Conservation (phyloP, 164 flowering plant species). For the Dillenia turbinata region DNA sequence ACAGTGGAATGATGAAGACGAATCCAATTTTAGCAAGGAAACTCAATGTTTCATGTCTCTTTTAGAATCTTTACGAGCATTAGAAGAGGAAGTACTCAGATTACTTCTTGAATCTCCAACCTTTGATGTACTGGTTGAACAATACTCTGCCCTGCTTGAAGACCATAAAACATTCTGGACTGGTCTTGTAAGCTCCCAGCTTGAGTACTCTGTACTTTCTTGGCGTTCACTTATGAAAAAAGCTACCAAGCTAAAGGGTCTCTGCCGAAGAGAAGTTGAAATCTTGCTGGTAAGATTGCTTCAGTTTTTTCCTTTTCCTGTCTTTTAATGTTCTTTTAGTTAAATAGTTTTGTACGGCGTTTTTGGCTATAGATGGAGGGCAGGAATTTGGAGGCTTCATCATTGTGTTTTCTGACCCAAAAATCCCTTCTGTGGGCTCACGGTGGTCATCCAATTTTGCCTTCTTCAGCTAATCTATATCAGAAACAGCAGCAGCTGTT, state of each 20-base stretch:
- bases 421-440: conserved; percentile 81
- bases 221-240: conserved; percentile 61
- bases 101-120: conserved; percentile 39
- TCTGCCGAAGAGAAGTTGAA: conserved; percentile 40
- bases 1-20: conserved; percentile 64
- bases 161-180: conserved; percentile 63
- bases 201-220: conserved; percentile 33
- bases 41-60: conserved; percentile 21
- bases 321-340: neutral
- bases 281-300: conserved; percentile 38
- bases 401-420: conserved; percentile 27
- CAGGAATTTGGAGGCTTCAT: conserved; percentile 26
- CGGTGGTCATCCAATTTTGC: conserved; percentile 93
- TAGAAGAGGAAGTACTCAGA: conserved; percentile 61
- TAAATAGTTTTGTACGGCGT: neutral
- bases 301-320: neutral
- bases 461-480: conserved; percentile 51
- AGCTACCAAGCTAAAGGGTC: conserved; percentile 29
- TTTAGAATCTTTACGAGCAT: conserved; percentile 34
- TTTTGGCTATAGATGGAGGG: conserved; percentile 33
- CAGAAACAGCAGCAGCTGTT: conserved; percentile 44
- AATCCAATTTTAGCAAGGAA: conserved; percentile 12
- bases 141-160: conserved; percentile 51
- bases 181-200: conserved; percentile 22
- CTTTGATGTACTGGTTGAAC: conserved; percentile 41